Percentiles rank a stretch among this genome's conserved stretches.
These are phyloP conservation scores for Dactylellina cionopaga DNA, from an alignment of 2,329 filamentous ascomycete genomes.

Conservation along the genomic window DNA sequence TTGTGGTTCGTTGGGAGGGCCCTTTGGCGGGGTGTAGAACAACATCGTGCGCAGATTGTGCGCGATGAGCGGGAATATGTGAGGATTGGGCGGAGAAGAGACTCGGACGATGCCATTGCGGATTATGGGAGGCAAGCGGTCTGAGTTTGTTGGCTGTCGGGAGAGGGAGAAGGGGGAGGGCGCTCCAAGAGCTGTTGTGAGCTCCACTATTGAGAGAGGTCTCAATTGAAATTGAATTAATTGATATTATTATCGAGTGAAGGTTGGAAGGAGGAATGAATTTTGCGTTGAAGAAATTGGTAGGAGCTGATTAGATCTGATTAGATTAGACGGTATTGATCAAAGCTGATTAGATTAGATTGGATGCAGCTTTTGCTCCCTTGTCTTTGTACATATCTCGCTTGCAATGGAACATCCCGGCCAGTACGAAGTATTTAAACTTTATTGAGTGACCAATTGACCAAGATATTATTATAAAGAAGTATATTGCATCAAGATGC, in stretches of 20 bases:
- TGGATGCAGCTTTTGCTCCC: no score
- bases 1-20: constrained; percentile 39
- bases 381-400: not conserved
- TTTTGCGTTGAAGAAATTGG: constrained; percentile 51
- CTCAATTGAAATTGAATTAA: no score
- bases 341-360: constrained; percentile 20
- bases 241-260: no score
- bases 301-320: constrained; percentile 22
- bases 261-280: constrained; percentile 20
- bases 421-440: no score
- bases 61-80: constrained; percentile 23
- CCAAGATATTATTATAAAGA: no score
- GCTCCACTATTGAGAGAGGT: no score
- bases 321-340: constrained; percentile 25
- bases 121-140: not conserved
- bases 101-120: constrained; percentile 32
- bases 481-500: constrained; percentile 4
- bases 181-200: not conserved
- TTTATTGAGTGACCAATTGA: no score
- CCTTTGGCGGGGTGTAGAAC: constrained; percentile 17
- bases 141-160: no score
- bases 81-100: constrained; percentile 30
- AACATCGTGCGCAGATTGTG: constrained; percentile 39
- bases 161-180: not conserved
- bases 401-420: no score